Base-by-base conservation (phyloP, 1,139 yeast species). In the Debaryomyces coudertii region DNA sequence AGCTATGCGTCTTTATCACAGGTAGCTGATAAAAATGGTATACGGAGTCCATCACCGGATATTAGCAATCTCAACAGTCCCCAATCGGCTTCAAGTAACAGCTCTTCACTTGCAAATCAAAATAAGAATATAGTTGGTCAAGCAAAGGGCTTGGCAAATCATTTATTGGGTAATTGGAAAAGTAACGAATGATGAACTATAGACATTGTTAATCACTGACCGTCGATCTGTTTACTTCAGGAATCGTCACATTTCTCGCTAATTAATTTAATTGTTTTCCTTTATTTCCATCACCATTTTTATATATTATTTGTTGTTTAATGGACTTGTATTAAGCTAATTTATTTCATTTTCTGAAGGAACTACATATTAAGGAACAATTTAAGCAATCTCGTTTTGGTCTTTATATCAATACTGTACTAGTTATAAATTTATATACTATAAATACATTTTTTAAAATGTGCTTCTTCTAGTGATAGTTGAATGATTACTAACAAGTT, bases 1-100 rank as follows among this genome's bases (percentile, higher is more conserved):
- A 69, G 73, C 46, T 73, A 71, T 52, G 66, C 69, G 38, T 69
- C 82, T 8, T 62, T 79, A 34, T 76, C 80, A 42, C 80, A 77
- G 52, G 80, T 80, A 18, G 84, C 84, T 2, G 83, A 76, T 9
- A 65, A 60, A 43, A 72, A 62, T 50, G 76, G 77, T 5, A 69
- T 71, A 38, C 55, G 58, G 20, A 62, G 66, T 58, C 75, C 73
- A 11, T 60, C 70, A 16, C 63, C 66, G 5, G 67, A 60, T 24
- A 31, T 23, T 16, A 23, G 14, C n/a, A 40, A 37, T 11, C 30
- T 38, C 27, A 24, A n/a, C 18, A 18, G 34, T 24, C 36, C 36
- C 37, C 46, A 18, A 22, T 36, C 29, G 6, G 20, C n/a, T 27
- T 40, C 29, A 15, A 29, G 24, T 20, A 30, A 15, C 9, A 36